Evolutionary conservation across 1,284 basidiomycete genomes (phyloP).

Genomic region (Anthracocystis walkeri): DNA sequence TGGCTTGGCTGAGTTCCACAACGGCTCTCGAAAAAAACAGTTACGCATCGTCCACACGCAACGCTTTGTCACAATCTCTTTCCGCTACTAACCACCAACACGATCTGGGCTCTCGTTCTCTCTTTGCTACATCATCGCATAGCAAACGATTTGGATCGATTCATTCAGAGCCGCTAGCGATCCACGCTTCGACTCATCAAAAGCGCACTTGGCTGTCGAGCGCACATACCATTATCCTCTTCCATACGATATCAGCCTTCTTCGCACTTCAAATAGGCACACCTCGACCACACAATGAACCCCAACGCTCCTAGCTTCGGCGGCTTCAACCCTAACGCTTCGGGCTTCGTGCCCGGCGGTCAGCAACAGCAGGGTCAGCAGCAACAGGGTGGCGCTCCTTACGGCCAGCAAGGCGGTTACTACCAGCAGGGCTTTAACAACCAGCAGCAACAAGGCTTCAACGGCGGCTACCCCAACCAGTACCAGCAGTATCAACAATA

Average conservation of each 20-base stretch:
- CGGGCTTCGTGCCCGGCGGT: slow-evolving; percentile 63
- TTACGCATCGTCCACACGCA: slow-evolving; percentile 6
- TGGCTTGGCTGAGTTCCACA: not conserved
- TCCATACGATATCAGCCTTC: not conserved
- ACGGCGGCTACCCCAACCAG: slow-evolving; percentile 42
- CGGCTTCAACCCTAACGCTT: slow-evolving; percentile 66
- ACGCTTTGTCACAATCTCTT: not conserved
- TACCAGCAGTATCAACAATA: slow-evolving; percentile 42
- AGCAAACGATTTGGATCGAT: not conserved
- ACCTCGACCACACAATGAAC: slow-evolving; percentile 55
- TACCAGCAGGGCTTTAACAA: slow-evolving; percentile 51
- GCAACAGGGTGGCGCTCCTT: slow-evolving; percentile 37
- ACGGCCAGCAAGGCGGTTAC: slow-evolving; percentile 49
- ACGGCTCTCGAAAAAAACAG: not conserved
- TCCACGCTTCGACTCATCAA: not conserved
- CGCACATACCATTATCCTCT: not conserved
- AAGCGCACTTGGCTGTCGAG: not conserved
- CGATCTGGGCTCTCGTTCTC: not conserved
- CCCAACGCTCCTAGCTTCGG: slow-evolving; percentile 68
- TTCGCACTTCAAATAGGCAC: not conserved
- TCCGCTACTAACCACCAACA: slow-evolving; percentile 5
- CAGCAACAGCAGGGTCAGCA: slow-evolving; percentile 51
- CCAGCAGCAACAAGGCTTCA: slow-evolving; percentile 47
- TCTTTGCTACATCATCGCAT: slow-evolving; percentile 8
- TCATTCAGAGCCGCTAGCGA: not conserved